Conservation (phyloP, 768 basidiomycete species). For the Hypholoma sublateritium region DNA sequence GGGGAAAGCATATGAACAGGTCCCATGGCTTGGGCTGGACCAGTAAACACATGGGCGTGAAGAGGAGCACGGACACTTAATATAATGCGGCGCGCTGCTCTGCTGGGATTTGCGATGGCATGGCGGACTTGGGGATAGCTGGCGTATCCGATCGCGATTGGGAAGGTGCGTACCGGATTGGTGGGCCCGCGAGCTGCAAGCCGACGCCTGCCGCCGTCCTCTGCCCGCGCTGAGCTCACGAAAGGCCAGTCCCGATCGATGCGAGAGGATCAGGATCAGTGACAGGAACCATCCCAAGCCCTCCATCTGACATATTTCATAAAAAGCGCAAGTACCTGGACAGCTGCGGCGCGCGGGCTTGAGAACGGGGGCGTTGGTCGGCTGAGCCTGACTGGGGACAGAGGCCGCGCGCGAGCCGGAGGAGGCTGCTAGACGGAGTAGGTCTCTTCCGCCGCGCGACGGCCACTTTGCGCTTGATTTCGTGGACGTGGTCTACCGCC, state of each 20-base stretch:
- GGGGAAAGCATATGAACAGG: slow-evolving; percentile 1
- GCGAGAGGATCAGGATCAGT: slow-evolving; percentile 5
- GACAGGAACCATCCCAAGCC: slow-evolving; percentile 6
- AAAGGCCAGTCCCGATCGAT: no score
- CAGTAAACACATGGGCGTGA: not conserved
- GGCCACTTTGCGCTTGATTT: not conserved
- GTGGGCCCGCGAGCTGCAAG: not conserved
- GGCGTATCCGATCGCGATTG: slow-evolving; percentile 1
- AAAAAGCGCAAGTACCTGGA: no score
- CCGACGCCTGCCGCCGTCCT: no score
- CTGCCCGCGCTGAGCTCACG: no score
- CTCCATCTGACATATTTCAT: not conserved
- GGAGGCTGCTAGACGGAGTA: slow-evolving; percentile 5
- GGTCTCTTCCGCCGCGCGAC: not conserved
- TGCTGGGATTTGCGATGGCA: not conserved
- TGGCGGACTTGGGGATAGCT: not conserved
- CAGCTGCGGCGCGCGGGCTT: not conserved
- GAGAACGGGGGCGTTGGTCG: not conserved
- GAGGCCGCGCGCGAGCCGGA: not conserved
- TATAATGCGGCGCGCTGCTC: not conserved
- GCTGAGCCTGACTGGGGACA: no score
- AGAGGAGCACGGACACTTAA: no score
- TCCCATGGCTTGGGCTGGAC: slow-evolving; percentile 1
- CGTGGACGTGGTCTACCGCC: not conserved
- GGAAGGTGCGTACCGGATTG: not conserved